Evolutionary conservation across 2,329 filamentous ascomycete genomes (phyloP).

Genomic region (Geosmithia morbida): DNA sequence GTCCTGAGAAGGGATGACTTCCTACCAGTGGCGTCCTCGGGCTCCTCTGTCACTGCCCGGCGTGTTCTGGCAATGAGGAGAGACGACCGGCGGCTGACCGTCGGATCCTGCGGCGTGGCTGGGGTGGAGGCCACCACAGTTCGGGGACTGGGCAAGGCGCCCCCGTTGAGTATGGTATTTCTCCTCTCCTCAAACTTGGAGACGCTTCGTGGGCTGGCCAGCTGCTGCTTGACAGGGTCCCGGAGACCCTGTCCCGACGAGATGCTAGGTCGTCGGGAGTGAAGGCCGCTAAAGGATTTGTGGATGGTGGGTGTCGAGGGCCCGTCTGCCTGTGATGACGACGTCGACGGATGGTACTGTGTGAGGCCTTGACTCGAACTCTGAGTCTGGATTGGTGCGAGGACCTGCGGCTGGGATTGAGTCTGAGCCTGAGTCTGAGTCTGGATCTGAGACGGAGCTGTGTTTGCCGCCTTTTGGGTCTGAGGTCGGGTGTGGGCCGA

Average conservation of each 20-base stretch:
- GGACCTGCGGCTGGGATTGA: neutral
- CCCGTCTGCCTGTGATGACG: slow-evolving; percentile 8
- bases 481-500: slow-evolving; percentile 11
- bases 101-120: slow-evolving; percentile 22
- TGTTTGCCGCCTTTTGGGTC: neutral
- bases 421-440: neutral
- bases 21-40: slow-evolving; percentile 26
- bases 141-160: slow-evolving; percentile 30
- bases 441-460: neutral
- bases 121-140: slow-evolving; percentile 16
- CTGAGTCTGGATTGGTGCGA: neutral
- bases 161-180: slow-evolving; percentile 28
- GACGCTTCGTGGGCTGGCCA: slow-evolving; percentile 26
- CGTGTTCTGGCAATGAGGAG: slow-evolving; percentile 30
- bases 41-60: slow-evolving; percentile 33
- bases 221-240: slow-evolving; percentile 16
- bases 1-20: slow-evolving; percentile 31
- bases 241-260: slow-evolving; percentile 10
- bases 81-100: slow-evolving; percentile 33
- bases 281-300: slow-evolving; percentile 21
- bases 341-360: neutral
- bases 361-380: neutral
- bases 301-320: slow-evolving; percentile 29
- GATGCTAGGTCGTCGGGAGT: slow-evolving; percentile 24
- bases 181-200: slow-evolving; percentile 40